Evolutionary conservation across 495 filamentous ascomycete species (phyloP), one percentile per base, ranked within the genome.

Genomic region (Collariella sp.): DNA sequence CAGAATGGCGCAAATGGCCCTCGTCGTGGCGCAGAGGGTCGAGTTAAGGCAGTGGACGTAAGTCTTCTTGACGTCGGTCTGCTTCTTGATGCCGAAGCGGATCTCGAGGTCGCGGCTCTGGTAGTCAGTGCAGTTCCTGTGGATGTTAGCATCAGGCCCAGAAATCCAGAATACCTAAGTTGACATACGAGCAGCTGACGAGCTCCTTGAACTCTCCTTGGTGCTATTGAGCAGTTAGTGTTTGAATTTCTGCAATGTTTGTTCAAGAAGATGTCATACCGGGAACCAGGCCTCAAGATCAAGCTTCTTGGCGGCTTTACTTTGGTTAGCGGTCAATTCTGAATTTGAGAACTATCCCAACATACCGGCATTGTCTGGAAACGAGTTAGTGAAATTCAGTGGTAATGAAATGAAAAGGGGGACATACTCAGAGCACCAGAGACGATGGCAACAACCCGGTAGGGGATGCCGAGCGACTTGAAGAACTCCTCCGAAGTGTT

Each of bases 241-340:
- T 7, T 34, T 39, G 7, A 7, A 5, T 12, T 16, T 9, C 38
- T 31, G 13, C 40, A 60, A 91, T 88, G 6, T n/a, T 13, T 11
- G 15, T 6, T 9, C 15, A 18, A 7, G 13, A 7, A n/a, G 18
- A n/a, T 15, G 26, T 22, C 55, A 23, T 59, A 79, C 88, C 90
- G 20, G 94, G 72, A 97, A 97, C 88, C 90, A 95, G 2, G 94
- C 94, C 67, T 98, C 93, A 15, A 97, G 79, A 62, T 98, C 93
- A 66, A 85, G 94, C 67, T 98, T 98, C 77, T 95, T 96, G 6
- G 88, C 72, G 6, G 94, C 93, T 55, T 26, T 23, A 10, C 0
- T 12, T 23, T 0, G 89, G 58, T 48, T 95, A 94, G 72, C 94
- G 31, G 23, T 12, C 16, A 45, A n/a, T 36, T 0, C 18, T 6